Evolutionary conservation across 805 yeast genomes (phyloP), one percentile per base, ranked within the genome.

Genomic region (Suhomyces emberorum): DNA sequence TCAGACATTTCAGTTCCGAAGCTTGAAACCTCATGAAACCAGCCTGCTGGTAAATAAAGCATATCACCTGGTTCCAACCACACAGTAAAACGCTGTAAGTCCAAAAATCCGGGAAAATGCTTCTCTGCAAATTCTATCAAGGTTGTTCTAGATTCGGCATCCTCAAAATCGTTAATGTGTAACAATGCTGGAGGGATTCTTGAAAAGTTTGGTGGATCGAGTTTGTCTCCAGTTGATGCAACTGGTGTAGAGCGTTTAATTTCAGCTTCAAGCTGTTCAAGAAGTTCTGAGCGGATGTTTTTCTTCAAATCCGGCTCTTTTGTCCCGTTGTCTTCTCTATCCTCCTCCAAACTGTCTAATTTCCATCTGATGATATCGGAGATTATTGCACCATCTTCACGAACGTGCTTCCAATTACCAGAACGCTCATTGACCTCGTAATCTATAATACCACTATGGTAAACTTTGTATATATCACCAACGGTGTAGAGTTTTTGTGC

Each of bases 21-120:
- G 7, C 86, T 79, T 1, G 85, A 74, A 2, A 83, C 91, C 54
- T 83, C 91, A 53, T 83, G 91, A 49, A 83, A 83, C 89, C 89
- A 83, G 3, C 91, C 88, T 1, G 84, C 74, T 0, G 91, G 91
- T 17, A 83, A 53, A 51, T 75, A 83, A 15, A 83, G 54, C 80
- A 81, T 76, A 32, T 82, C 78, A 0, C 88, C 88, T 0, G 81
- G 79, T 19, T 69, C 51, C 18, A 83, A 45, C 51, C 71, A 63
- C 1, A 78, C 77, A 12, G 69, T 62, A 11, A 70, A 50, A 30
- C 67, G 64, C 14, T 63, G 55, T 1, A 77, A 62, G 1, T 57
- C 42, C 27, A 68, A 50, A 34, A 80, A 64, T 1, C 68, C 64
- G 0, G 84, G 83, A 57, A 73, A 82, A 20, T 64, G 53, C 4